phyloP scores from a whole-genome alignment of 139 green algal genomes.

The Micractinium conductrix region DNA sequence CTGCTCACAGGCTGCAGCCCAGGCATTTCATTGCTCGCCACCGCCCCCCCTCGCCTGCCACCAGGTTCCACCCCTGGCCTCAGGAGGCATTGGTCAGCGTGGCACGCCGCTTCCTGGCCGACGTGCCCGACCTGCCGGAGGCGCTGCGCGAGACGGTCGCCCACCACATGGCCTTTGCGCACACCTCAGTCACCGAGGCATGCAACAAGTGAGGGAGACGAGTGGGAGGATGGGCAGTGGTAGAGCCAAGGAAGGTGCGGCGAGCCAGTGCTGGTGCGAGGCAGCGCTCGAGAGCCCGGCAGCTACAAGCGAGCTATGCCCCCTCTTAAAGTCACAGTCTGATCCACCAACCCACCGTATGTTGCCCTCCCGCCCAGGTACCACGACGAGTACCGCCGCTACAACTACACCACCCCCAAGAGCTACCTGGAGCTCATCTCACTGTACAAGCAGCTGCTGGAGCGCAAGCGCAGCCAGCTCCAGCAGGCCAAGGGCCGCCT shows the following conservation, averaged over 20 bases:
- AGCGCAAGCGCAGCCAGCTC: conserved; percentile 70
- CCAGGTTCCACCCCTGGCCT: conserved; percentile 88
- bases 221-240: background rate
- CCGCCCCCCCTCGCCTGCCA: background rate
- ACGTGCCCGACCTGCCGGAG: conserved; percentile 73
- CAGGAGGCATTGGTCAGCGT: conserved; percentile 85
- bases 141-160: conserved; percentile 76
- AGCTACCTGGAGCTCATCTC: conserved; percentile 92
- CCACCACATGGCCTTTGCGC: conserved; percentile 89
- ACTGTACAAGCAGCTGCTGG: conserved; percentile 84
- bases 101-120: conserved; percentile 78
- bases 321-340: too few species aligned
- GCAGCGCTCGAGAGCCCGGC: too few species aligned
- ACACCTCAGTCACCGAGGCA: conserved; percentile 69
- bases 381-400: conserved; percentile 65
- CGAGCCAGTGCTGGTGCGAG: too few species aligned
- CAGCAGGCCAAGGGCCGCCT: conserved; percentile 72
- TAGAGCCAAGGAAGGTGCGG: too few species aligned
- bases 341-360: too few species aligned
- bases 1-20: too few species aligned
- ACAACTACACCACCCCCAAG: conserved; percentile 95
- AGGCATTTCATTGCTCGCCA: background rate
- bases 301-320: too few species aligned
- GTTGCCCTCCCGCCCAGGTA: conserved; percentile 42
- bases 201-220: conserved; percentile 32